Evolutionary conservation across 768 basidiomycete genomes (phyloP).

Genomic region (Boletus rex-veris): DNA sequence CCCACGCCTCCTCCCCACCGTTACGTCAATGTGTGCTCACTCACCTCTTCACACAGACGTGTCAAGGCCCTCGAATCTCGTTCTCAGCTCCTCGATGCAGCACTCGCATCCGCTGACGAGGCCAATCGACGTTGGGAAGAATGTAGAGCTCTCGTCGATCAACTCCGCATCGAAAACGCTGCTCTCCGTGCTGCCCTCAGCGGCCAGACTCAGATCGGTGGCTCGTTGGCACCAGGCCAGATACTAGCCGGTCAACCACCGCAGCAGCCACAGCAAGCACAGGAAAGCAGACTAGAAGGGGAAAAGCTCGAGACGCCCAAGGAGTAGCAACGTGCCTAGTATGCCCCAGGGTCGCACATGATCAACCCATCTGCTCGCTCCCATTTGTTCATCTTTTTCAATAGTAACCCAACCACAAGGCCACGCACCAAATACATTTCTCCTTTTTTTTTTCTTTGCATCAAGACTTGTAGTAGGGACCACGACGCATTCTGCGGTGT

Average conservation of each 20-base stretch:
- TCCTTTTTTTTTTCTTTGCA: not conserved
- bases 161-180: constrained; percentile 80
- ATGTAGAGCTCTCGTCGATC: constrained; percentile 85
- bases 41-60: constrained; percentile 48
- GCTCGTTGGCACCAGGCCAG: constrained; percentile 30
- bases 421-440: constrained; percentile 12
- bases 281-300: constrained; percentile 25
- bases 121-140: constrained; percentile 90
- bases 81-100: constrained; percentile 81
- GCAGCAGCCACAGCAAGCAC: constrained; percentile 20
- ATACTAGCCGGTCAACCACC: constrained; percentile 21
- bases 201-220: constrained; percentile 35
- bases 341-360: not conserved
- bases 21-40: not conserved
- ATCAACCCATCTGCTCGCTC: not conserved
- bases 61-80: constrained; percentile 86
- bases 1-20: not conserved
- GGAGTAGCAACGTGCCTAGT: constrained; percentile 13
- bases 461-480: constrained; percentile 13
- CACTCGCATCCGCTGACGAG: constrained; percentile 82
- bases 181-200: constrained; percentile 68
- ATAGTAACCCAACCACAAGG: not conserved
- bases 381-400: constrained; percentile 2
- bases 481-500: not conserved
- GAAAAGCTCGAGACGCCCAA: constrained; percentile 29